Percentiles rank a stretch among this genome's conserved stretches.
phyloP scores from a whole-genome alignment of 352 stramenopile genomes.

The Phytophthora cajani region DNA sequence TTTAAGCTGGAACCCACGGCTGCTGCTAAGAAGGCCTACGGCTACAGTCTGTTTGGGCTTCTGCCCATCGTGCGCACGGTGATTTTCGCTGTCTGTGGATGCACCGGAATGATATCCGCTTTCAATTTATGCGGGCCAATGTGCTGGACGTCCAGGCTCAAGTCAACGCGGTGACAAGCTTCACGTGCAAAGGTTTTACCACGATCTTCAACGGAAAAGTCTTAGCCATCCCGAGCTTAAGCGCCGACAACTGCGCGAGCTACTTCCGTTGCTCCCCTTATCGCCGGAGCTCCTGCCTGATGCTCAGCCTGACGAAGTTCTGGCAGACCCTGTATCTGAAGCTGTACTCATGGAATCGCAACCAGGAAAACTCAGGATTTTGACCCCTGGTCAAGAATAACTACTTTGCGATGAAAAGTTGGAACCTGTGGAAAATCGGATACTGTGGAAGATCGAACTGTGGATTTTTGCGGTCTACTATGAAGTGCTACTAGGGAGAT shows the following conservation, averaged over 20 bases:
- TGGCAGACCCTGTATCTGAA: too few relatives aligned
- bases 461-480: too few relatives aligned
- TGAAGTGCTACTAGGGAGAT: too few relatives aligned
- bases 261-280: background rate
- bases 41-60: constrained; percentile 2
- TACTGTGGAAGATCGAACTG: too few relatives aligned
- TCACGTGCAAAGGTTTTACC: background rate
- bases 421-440: too few relatives aligned
- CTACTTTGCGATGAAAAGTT: too few relatives aligned
- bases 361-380: too few relatives aligned
- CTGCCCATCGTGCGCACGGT: background rate
- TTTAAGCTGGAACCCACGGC: background rate
- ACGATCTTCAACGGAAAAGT: background rate
- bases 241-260: background rate
- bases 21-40: background rate
- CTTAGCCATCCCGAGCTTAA: background rate
- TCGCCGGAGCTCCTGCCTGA: too few relatives aligned
- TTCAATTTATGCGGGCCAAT: background rate
- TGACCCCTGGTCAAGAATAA: too few relatives aligned
- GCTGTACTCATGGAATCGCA: too few relatives aligned
- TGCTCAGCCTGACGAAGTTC: too few relatives aligned
- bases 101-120: constrained; percentile 13
- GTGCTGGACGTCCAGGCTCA: background rate
- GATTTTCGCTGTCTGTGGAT: constrained; percentile 7
- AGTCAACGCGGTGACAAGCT: background rate